Evolutionary conservation across 257 asterid species (phyloP).

Genomic region (Verbascum thapsus): DNA sequence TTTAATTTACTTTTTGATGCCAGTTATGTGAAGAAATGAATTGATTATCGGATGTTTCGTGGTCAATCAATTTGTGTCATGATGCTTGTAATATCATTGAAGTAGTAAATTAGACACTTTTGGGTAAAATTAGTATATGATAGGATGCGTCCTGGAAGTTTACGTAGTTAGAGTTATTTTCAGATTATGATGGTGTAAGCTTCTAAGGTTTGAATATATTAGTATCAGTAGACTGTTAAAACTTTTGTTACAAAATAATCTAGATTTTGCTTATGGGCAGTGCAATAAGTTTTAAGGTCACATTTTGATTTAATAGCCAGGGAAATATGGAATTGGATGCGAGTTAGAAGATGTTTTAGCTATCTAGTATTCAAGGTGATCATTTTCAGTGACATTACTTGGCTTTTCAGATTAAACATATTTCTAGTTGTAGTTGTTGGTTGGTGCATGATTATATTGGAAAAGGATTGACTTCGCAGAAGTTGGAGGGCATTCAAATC

Average conservation of each 20-base stretch:
- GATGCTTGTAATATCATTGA: conserved; percentile 11
- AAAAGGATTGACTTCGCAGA: too few species aligned
- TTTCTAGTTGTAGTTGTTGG: not conserved
- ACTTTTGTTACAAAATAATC: not conserved
- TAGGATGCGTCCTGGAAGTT: not conserved
- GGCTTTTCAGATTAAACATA: not conserved
- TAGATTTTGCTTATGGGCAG: not conserved
- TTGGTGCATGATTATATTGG: too few species aligned
- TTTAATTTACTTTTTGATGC: not conserved
- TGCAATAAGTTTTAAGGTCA: not conserved
- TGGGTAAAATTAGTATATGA: not conserved
- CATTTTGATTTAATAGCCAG: not conserved
- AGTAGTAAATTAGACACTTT: conserved; percentile 4
- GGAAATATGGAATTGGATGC: not conserved
- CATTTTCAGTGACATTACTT: not conserved
- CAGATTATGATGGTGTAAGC: conserved; percentile 4
- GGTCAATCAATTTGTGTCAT: conserved; percentile 12
- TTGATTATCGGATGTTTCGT: not conserved
- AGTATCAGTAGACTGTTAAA: not conserved
- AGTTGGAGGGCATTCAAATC: too few species aligned
- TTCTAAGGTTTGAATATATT: not conserved
- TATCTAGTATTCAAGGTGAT: not conserved
- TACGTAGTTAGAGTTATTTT: not conserved
- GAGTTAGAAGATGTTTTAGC: not conserved
- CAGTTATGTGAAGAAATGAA: not conserved